A percentile compares a stretch with the other conserved stretches of the same genome.
phyloP scores from a whole-genome alignment of 2,329 filamentous ascomycete genomes.

The Fusarium buharicum region DNA sequence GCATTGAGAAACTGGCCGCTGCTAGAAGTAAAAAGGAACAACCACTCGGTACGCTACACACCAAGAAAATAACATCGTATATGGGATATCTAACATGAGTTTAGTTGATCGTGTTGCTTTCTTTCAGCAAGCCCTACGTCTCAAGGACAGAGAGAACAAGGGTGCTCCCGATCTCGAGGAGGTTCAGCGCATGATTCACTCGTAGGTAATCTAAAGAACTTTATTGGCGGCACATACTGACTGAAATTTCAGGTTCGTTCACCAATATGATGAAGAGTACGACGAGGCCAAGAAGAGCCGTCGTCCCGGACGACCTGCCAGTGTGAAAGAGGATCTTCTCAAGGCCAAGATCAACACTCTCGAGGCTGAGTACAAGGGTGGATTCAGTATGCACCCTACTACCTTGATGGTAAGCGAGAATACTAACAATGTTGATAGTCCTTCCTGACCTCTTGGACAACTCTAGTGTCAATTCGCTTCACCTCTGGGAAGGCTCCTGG shows the following conservation, averaged over 20 bases:
- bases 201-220: conserved; percentile 56
- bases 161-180: conserved; percentile 65
- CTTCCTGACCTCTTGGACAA: conserved; percentile 79
- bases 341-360: conserved; percentile 76
- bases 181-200: conserved; percentile 70
- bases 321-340: conserved; percentile 79
- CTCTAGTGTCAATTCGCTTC: conserved; percentile 72
- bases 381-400: conserved; percentile 75
- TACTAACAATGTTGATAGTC: conserved; percentile 55
- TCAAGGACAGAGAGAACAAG: conserved; percentile 57
- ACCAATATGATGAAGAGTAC: conserved; percentile 77
- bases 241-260: conserved; percentile 63
- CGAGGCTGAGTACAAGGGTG: conserved; percentile 81
- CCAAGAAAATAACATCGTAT: background rate
- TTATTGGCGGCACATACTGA: background rate
- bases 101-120: conserved; percentile 60
- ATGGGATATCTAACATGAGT: conserved; percentile 12
- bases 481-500: conserved; percentile 87
- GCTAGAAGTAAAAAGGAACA: conserved; percentile 78
- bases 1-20: conserved; percentile 77
- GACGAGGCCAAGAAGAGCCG: conserved; percentile 72
- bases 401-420: background rate
- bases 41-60: conserved; percentile 68
- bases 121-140: conserved; percentile 73
- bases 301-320: conserved; percentile 81